Evolutionary conservation across 768 basidiomycete species (phyloP).

Genomic region (Termitomyces sp.): DNA sequence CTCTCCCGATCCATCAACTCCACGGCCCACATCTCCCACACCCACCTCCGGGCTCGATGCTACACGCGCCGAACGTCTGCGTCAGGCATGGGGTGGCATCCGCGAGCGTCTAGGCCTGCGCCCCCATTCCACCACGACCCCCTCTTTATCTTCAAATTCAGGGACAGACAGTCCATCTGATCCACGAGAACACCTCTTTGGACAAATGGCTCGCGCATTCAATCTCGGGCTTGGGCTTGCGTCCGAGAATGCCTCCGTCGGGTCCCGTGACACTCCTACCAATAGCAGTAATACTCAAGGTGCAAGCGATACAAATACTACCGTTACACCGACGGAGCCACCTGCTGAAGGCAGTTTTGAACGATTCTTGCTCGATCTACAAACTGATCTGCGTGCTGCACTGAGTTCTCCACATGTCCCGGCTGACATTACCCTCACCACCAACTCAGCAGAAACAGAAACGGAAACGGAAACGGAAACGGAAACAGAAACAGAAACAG

Average conservation of each 20-base stretch:
- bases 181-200: slow-evolving; percentile 66
- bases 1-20: slow-evolving; percentile 1
- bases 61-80: slow-evolving; percentile 41
- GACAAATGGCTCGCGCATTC: slow-evolving; percentile 79
- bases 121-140: slow-evolving; percentile 14
- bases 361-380: slow-evolving; percentile 73
- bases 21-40: slow-evolving; percentile 32
- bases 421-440: neutral
- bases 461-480: neutral
- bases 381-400: slow-evolving; percentile 62
- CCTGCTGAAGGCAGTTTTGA: slow-evolving; percentile 70
- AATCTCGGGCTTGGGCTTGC: slow-evolving; percentile 60
- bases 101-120: slow-evolving; percentile 62
- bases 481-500: neutral
- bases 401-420: slow-evolving; percentile 24
- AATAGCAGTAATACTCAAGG: neutral
- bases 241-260: slow-evolving; percentile 15
- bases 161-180: slow-evolving; percentile 21
- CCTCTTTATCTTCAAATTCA: slow-evolving; percentile 4
- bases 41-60: slow-evolving; percentile 34
- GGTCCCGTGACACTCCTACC: neutral
- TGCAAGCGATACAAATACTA: neutral
- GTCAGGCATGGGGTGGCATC: slow-evolving; percentile 63
- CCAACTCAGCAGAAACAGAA: neutral
- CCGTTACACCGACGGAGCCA: slow-evolving; percentile 6